Base-by-base conservation (phyloP, 768 basidiomycete genomes). In the Lactarius hengduanensis region DNA sequence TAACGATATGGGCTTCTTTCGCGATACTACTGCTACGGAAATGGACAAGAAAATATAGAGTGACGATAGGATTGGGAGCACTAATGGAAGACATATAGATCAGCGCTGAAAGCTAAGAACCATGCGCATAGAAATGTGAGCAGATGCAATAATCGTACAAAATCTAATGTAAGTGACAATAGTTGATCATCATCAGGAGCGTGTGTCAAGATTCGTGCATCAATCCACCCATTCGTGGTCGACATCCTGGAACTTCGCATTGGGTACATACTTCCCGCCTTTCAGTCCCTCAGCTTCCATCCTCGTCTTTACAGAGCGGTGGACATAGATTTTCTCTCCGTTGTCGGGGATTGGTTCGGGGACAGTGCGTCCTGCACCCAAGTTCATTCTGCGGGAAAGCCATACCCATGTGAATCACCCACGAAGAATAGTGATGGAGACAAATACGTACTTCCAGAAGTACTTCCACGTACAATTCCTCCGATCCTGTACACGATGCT, bases 251-350 rank as follows among this genome's bases (percentile, higher is more conserved):
- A 72, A 74, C 62, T 72, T 70, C 41, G 75, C 75, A 56, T 67
- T 73, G 20, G 77, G 78, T 9, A 30, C 66, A 66, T 79, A 79
- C 30, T 69, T 69, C 11, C 74, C 69, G 15, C 66, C 72, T 47
- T 74, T 61, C 66, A 78, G 60, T 9, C 59, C 66, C 34, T 64
- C 54, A 20, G 71, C 62, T 15, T 64, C 45, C 63, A 59, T 61
- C 28, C 61, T 63, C n/a, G 47, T 61, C 59, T 56, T 60, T 15
- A 69, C 62, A 6, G 55, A 36, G 22, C 58, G 64, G 50, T 65
- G 61, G 13, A 62, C 43, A 20, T 13, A 47, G 9, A 72, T 13
- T 13, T 57, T 61, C 30, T 60, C 22, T 2, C 20, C 18, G 9
- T 18, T 55, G 1, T 59, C 61, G 4, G 26, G 13, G 32, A 58